Percentiles rank a stretch among this genome's conserved stretches.
phyloP scores from a whole-genome alignment of 352 stramenopile species.

The Plasmopara viticola region DNA sequence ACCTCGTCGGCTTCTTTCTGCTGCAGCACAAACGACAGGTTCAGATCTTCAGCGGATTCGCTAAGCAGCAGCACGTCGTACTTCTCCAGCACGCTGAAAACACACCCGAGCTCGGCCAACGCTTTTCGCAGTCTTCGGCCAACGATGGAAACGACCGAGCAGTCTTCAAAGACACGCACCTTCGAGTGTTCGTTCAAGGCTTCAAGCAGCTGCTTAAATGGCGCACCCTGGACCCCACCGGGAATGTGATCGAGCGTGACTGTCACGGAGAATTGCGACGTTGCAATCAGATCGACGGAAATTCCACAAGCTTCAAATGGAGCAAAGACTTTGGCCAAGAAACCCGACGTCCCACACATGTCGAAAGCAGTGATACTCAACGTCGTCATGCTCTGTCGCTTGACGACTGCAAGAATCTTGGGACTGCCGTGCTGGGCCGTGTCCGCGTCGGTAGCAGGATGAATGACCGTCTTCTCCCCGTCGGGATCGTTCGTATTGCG shows the following conservation, averaged over 20 bases:
- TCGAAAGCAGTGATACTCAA: constrained; percentile 85
- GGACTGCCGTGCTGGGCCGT: constrained; percentile 37
- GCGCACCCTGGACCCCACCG: constrained; percentile 55
- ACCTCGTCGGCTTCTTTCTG: constrained; percentile 68
- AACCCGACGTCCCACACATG: constrained; percentile 81
- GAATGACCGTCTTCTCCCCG: constrained; percentile 73
- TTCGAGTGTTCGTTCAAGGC: constrained; percentile 62
- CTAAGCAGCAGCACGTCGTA: constrained; percentile 82
- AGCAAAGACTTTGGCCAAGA: constrained; percentile 83
- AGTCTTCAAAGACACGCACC: constrained; percentile 72
- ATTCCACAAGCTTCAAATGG: constrained; percentile 81
- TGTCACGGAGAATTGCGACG: constrained; percentile 85
- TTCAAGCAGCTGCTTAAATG: constrained; percentile 63
- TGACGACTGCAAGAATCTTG: constrained; percentile 86
- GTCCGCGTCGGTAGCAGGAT: constrained; percentile 23
- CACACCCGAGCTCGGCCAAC: constrained; percentile 70
- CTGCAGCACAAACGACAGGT: constrained; percentile 86
- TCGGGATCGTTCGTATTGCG: constrained; percentile 95
- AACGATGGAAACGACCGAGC: constrained; percentile 85
- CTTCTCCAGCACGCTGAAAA: constrained; percentile 80
- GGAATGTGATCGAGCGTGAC: constrained; percentile 86
- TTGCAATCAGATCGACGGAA: constrained; percentile 86
- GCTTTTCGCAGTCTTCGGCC: constrained; percentile 73
- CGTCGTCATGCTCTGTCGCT: constrained; percentile 79
- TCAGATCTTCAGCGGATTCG: constrained; percentile 85